Evolutionary conservation across 164 flowering plant species (phyloP).

Genomic region (Liquidambar formosana): DNA sequence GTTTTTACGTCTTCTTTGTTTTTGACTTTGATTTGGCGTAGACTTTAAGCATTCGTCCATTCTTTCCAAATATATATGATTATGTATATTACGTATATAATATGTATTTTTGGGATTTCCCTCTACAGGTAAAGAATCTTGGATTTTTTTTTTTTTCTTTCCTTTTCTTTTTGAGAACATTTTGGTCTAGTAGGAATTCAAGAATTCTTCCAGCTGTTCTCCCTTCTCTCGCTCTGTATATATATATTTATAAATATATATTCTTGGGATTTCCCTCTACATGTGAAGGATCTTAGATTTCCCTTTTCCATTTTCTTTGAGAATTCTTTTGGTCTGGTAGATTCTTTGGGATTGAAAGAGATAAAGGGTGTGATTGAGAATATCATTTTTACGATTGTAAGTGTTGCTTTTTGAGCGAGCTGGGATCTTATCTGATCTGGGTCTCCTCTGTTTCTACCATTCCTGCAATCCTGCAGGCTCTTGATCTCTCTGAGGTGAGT

Average conservation of each 20-base stretch:
- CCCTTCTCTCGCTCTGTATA: neutral
- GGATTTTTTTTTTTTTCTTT: conserved; percentile 8
- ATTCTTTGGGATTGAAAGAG: conserved; percentile 14
- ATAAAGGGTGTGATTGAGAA: conserved; percentile 1
- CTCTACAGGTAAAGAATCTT: neutral
- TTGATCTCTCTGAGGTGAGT: conserved; percentile 40
- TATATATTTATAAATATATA: too few relatives aligned
- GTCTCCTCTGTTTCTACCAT: conserved; percentile 25
- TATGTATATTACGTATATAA: too few relatives aligned
- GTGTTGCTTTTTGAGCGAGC: conserved; percentile 21
- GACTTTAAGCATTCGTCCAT: conserved; percentile 10
- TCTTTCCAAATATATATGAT: neutral
- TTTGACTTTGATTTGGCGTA: conserved; percentile 36
- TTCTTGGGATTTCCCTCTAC: neutral
- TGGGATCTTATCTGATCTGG: conserved; percentile 47
- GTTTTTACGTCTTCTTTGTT: conserved; percentile 6
- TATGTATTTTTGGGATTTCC: too few relatives aligned
- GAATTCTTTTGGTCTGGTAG: conserved; percentile 6
- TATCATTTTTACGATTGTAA: neutral
- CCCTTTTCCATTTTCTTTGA: neutral
- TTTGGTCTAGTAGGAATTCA: too few relatives aligned
- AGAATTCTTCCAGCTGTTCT: too few relatives aligned
- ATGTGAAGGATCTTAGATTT: neutral
- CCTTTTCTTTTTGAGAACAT: neutral
- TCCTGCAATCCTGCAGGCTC: conserved; percentile 28